Base-by-base conservation (phyloP, 108 stramenopile genomes). In the Cyclostephanos invisitatus region DNA sequence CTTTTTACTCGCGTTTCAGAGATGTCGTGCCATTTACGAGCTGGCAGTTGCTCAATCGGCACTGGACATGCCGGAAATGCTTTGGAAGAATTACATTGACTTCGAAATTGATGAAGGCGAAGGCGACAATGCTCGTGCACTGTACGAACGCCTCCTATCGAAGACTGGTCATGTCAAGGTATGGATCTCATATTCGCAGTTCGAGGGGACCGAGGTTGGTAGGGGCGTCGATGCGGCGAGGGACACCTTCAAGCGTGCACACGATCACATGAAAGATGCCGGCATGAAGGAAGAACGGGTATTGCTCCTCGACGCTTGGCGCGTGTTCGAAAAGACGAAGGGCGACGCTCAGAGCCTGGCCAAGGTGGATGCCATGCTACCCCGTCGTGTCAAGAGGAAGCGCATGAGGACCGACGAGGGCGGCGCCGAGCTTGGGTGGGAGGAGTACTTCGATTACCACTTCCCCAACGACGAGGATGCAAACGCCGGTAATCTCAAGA, bases 61-160 rank as follows among this genome's bases (percentile, higher is more conserved):
- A 28, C 86, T 99, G 36, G 99, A 99, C 76, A 97, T 96, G 96
- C 99, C 99, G 29, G 99, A 99, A 73, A 78, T 93, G 48, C 74
- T 98, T 32, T 99, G 99, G 99, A 98, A 98, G 76, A 84, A 83
- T 24, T 98, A 94, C 78, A 98, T 99, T 70, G 99, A 99, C 83
- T 96, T 98, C 70, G 98, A 99, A 85, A 95, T 97, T 51, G 84
- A 89, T 9, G 92, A 95, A 74, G 86, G 88, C 5, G 88, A 94
- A 66, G 89, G 85, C 7, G 83, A 73, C 27, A 84, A 89, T 37
- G 95, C 86, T 38, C 87, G 97, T 58, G 54, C 65, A 51, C 80
- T 99, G 7, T 99, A 93, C 76, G 87, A 97, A 70, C 82, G 99
- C 17, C 86, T 99, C 15, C 72, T 99, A 48, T 96, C 98, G 64